Conservation (phyloP, 2,329 filamentous ascomycete species). For the Penicillium brasilianum region DNA sequence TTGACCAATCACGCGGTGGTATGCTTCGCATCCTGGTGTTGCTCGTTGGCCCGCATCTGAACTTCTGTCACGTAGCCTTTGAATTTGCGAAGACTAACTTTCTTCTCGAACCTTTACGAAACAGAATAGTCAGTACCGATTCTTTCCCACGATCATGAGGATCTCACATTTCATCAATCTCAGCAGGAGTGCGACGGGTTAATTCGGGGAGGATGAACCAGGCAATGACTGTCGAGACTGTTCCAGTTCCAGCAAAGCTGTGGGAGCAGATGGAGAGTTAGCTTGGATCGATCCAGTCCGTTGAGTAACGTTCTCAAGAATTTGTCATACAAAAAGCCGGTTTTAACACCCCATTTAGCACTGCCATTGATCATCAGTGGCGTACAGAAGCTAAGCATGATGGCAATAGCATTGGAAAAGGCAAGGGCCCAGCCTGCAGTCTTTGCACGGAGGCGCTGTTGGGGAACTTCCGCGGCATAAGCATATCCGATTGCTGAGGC, state of each 20-base stretch:
- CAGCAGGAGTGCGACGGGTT: constrained; percentile 53
- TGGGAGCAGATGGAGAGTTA: constrained; percentile 15
- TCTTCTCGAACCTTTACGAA: constrained; percentile 41
- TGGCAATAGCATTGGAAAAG: constrained; percentile 47
- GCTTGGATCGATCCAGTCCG: neutral
- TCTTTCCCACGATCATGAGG: neutral
- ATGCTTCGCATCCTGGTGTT: constrained; percentile 23
- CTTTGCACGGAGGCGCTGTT: constrained; percentile 48
- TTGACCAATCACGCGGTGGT: neutral
- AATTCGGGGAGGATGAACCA: constrained; percentile 60
- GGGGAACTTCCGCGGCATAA: constrained; percentile 49
- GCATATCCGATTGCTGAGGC: constrained; percentile 52
- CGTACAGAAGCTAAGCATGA: constrained; percentile 54
- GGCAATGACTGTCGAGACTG: constrained; percentile 40
- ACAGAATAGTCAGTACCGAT: neutral
- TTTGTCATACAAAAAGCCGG: constrained; percentile 50
- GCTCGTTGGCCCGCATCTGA: constrained; percentile 35
- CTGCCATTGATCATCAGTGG: constrained; percentile 54
- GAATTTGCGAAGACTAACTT: constrained; percentile 44
- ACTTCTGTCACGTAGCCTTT: constrained; percentile 44
- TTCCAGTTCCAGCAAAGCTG: constrained; percentile 43
- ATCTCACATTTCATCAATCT: constrained; percentile 54
- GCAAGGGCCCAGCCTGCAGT: constrained; percentile 50
- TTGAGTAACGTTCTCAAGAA: neutral
- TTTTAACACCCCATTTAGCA: constrained; percentile 53